Percentiles rank a stretch among this genome's conserved stretches.
phyloP scores from a whole-genome alignment of 441 rosid genomes.

The Aleurites moluccanus region DNA sequence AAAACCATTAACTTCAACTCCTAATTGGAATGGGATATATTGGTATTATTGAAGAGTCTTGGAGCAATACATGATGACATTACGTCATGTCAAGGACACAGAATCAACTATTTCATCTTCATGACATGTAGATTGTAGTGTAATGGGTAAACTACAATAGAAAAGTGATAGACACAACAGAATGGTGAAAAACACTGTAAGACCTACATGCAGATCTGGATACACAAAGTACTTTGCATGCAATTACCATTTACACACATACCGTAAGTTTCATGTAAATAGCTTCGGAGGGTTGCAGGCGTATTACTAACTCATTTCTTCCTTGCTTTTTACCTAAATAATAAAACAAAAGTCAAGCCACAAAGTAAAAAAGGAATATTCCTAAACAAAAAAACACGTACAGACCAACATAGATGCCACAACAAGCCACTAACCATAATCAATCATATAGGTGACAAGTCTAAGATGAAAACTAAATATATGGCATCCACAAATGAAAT shows the following conservation, averaged over 20 bases:
- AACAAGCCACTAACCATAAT: background rate
- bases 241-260: slow-evolving; percentile 29
- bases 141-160: background rate
- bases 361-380: slow-evolving; percentile 9
- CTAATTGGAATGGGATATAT: background rate
- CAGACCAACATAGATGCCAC: background rate
- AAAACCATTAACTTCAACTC: background rate
- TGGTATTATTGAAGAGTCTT: background rate
- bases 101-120: background rate
- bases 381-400: background rate
- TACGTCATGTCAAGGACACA: background rate
- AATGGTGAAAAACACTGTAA: background rate
- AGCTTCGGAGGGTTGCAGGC: slow-evolving; percentile 94
- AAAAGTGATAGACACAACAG: background rate
- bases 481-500: background rate
- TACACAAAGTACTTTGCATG: background rate
- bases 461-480: background rate
- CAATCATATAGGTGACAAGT: background rate
- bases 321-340: slow-evolving; percentile 85
- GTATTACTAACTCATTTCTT: slow-evolving; percentile 95
- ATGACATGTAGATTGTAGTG: background rate
- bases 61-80: background rate
- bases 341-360: slow-evolving; percentile 24
- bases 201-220: background rate
- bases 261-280: slow-evolving; percentile 98